These are phyloP conservation scores for Rhizopogon vesiculosus DNA, from an alignment of 768 basidiomycete genomes.

Conservation along the genomic window DNA sequence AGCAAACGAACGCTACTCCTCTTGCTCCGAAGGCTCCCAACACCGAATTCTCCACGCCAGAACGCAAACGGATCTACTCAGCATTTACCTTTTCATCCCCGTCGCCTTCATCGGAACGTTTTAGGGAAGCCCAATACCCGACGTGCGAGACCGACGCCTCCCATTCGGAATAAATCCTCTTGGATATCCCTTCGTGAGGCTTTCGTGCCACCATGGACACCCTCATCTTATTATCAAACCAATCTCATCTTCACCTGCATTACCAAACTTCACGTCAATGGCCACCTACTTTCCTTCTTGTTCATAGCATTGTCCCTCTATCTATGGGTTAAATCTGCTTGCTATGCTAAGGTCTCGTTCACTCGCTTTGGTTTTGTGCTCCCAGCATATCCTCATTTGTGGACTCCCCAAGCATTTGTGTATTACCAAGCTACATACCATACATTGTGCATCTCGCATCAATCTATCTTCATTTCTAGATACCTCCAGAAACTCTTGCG, in stretches of 20 bases:
- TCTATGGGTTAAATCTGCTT: slow-evolving; percentile 23
- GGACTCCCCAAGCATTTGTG: slow-evolving; percentile 23
- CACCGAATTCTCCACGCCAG: slow-evolving; percentile 61
- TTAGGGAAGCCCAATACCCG: slow-evolving; percentile 36
- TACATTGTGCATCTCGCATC: slow-evolving; percentile 1
- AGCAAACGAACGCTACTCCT: slow-evolving; percentile 24
- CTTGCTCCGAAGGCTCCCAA: slow-evolving; percentile 20
- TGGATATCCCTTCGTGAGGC: background rate
- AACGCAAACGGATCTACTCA: slow-evolving; percentile 66
- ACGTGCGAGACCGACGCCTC: slow-evolving; percentile 16
- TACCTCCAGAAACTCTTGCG: background rate
- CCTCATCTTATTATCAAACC: background rate
- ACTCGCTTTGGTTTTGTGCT: slow-evolving; percentile 23
- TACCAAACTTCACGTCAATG: background rate
- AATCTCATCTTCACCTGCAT: slow-evolving; percentile 1
- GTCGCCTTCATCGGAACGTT: slow-evolving; percentile 54
- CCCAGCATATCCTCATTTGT: slow-evolving; percentile 17
- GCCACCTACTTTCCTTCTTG: slow-evolving; percentile 14
- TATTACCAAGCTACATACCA: slow-evolving; percentile 17
- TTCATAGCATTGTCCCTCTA: slow-evolving; percentile 28
- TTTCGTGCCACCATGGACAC: background rate
- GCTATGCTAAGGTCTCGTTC: slow-evolving; percentile 21
- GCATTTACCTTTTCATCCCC: slow-evolving; percentile 80
- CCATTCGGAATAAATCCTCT: slow-evolving; percentile 14
- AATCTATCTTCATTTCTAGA: slow-evolving; percentile 1